Conservation (phyloP, 2,329 filamentous ascomycete genomes). For the Aspergillus puulaauensis region DNA sequence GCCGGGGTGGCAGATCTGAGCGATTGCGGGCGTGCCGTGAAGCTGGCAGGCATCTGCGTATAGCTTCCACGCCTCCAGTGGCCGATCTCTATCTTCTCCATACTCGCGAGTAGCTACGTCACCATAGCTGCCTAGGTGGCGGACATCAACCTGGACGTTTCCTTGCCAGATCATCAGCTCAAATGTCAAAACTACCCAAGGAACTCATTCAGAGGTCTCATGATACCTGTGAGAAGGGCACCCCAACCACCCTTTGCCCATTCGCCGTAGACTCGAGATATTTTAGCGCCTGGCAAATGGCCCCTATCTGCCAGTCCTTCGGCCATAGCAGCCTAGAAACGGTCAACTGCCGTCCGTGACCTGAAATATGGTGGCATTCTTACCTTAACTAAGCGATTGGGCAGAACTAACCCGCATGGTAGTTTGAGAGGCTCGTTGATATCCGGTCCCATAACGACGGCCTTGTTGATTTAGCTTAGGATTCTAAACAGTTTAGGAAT, state of each 20-base stretch:
- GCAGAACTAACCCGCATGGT: slow-evolving; percentile 6
- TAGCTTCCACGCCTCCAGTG: not conserved
- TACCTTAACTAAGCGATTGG: slow-evolving; percentile 9
- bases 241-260: not conserved
- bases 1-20: slow-evolving; percentile 40
- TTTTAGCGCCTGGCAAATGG: not conserved
- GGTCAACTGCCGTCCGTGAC: not conserved
- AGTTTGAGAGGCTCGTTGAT: slow-evolving; percentile 5
- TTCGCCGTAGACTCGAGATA: not conserved
- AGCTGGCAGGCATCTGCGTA: not conserved
- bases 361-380: not conserved
- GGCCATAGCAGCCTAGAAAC: not conserved
- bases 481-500: no score
- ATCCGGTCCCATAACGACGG: not conserved
- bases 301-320: not conserved
- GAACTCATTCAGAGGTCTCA: not conserved
- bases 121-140: not conserved
- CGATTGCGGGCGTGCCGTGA: slow-evolving; percentile 30
- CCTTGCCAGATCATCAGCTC: not conserved
- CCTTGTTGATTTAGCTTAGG: no score
- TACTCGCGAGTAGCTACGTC: not conserved
- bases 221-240: not conserved
- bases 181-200: not conserved
- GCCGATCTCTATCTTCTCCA: not conserved
- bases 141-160: not conserved